Percentiles rank a stretch among this genome's conserved stretches.
Evolutionary conservation across 2,329 filamentous ascomycete species (phyloP).

Genomic region (Eutypa lata): DNA sequence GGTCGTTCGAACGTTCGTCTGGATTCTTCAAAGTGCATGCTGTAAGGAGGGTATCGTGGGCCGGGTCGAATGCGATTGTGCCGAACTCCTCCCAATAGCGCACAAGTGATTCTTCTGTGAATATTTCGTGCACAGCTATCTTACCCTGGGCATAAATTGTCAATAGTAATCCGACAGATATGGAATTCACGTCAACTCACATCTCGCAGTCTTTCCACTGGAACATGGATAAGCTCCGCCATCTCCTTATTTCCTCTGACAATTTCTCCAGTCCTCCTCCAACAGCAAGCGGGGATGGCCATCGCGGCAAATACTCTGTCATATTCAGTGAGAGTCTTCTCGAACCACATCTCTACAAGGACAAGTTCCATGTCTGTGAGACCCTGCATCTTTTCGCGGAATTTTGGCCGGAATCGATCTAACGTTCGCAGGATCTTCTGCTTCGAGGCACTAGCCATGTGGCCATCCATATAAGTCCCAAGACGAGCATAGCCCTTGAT

Average conservation of each 20-base stretch:
- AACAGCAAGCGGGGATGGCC: conserved; percentile 97
- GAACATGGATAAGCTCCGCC: conserved; percentile 92
- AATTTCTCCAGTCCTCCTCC: conserved; percentile 94
- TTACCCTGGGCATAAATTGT: conserved; percentile 63
- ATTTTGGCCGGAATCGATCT: conserved; percentile 91
- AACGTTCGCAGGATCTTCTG: conserved; percentile 90
- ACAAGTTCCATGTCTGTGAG: conserved; percentile 93
- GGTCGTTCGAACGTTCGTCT: conserved; percentile 62
- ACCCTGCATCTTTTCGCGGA: conserved; percentile 88
- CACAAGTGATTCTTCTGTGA: conserved; percentile 91
- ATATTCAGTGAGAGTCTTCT: conserved; percentile 93
- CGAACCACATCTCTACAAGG: conserved; percentile 98
- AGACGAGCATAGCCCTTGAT: conserved; percentile 91
- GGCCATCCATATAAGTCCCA: conserved; percentile 85
- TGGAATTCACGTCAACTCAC: conserved; percentile 50
- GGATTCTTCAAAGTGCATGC: conserved; percentile 89
- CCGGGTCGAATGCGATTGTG: conserved; percentile 91
- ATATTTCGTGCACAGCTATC: conserved; percentile 90
- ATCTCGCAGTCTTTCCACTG: conserved; percentile 85
- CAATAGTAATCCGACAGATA: conserved; percentile 4
- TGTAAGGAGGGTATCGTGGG: conserved; percentile 91
- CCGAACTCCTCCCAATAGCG: conserved; percentile 99
- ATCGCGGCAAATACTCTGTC: conserved; percentile 98
- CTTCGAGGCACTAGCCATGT: conserved; percentile 78
- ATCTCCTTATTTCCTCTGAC: conserved; percentile 98